These are phyloP conservation scores for Phytomonas sp. DNA, from an alignment of 208 protist genomes.

Conservation along the genomic window DNA sequence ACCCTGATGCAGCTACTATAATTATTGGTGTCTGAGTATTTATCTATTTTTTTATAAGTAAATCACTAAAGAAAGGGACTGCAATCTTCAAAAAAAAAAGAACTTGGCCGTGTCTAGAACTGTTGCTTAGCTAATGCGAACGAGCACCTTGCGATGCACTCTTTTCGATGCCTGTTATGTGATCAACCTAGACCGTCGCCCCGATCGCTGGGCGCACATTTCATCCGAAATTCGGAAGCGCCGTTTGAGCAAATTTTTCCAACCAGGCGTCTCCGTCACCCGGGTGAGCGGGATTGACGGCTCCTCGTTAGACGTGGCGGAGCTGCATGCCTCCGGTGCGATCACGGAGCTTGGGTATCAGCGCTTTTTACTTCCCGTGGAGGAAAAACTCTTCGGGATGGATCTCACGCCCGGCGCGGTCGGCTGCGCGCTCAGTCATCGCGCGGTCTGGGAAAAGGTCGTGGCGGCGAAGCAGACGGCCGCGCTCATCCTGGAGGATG, in stretches of 20 bases:
- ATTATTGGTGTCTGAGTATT: not conserved
- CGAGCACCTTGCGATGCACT: slow-evolving; percentile 27
- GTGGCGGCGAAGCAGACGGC: slow-evolving; percentile 22
- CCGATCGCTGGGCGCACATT: slow-evolving; percentile 70
- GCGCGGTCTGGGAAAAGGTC: slow-evolving; percentile 70
- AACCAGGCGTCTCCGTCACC: slow-evolving; percentile 30
- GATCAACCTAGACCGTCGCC: slow-evolving; percentile 81
- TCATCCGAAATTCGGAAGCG: slow-evolving; percentile 50
- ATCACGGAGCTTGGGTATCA: slow-evolving; percentile 67
- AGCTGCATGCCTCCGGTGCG: slow-evolving; percentile 31
- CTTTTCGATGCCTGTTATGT: slow-evolving; percentile 88
- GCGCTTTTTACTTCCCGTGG: slow-evolving; percentile 58
- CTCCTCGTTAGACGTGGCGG: slow-evolving; percentile 36
- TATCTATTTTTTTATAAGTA: too few species aligned
- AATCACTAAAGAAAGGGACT: not conserved
- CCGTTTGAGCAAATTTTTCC: slow-evolving; percentile 41
- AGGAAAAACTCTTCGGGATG: slow-evolving; percentile 89
- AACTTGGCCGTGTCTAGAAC: not conserved
- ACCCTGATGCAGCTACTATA: not conserved
- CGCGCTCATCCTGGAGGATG: slow-evolving; percentile 84
- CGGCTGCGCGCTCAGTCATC: slow-evolving; percentile 80
- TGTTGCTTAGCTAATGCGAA: not conserved
- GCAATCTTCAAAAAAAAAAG: not conserved
- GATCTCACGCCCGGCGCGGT: slow-evolving; percentile 85
- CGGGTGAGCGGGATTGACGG: slow-evolving; percentile 79